A percentile compares a stretch with the other conserved stretches of the same genome.
Conservation (phyloP, 306 rosid species). For the Pyrus bretschneideri region DNA sequence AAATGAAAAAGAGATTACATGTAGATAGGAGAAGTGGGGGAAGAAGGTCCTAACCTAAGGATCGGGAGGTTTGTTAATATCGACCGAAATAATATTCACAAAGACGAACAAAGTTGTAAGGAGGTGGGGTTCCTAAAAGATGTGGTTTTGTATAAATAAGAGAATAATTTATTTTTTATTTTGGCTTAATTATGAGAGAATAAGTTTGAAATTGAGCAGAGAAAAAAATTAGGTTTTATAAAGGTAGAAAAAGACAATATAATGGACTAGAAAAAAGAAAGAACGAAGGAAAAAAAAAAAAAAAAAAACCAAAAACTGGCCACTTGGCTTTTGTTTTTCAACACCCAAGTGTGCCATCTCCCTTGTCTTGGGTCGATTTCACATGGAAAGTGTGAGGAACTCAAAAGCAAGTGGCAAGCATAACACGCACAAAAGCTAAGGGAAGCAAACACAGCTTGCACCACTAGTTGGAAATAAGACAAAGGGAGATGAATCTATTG, state of each 20-base stretch:
- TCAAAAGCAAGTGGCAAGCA: not conserved
- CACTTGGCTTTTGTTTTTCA: not conserved
- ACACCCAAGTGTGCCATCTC: not conserved
- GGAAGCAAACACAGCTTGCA: not conserved
- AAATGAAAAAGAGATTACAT: not conserved
- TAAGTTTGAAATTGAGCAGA: not conserved
- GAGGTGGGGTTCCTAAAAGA: not conserved
- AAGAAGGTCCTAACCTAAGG: not conserved
- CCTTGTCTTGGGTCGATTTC: not conserved
- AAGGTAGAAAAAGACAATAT: not conserved
- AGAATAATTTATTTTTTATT: not conserved
- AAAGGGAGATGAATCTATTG: not conserved
- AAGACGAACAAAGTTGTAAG: not conserved
- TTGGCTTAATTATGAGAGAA: not conserved
- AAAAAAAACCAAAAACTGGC: not conserved
- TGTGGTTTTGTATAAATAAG: not conserved
- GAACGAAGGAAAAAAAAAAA: not conserved
- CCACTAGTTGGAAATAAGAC: not conserved
- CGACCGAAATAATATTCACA: not conserved
- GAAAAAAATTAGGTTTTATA: not conserved
- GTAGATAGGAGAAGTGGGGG: not conserved
- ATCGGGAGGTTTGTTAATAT: not conserved
- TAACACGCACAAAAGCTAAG: not conserved
- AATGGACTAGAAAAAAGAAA: not conserved
- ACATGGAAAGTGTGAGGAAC: not conserved